Evolutionary conservation across 176 grass and related monocot species (phyloP), one percentile per base, ranked within the genome.

Genomic region (Phoenix dactylifera): DNA sequence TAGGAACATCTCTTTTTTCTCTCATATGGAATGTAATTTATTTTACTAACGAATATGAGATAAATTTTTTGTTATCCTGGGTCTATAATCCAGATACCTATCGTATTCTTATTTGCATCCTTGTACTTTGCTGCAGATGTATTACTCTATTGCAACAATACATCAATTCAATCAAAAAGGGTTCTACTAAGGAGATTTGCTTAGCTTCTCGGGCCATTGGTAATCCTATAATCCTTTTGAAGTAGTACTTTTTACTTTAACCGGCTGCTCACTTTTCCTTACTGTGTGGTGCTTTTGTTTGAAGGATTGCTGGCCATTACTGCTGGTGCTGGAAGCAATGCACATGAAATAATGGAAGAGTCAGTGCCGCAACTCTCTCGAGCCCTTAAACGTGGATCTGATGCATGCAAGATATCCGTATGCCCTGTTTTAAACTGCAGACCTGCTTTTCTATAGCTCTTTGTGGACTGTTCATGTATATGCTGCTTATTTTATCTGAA

Each of bases 321-420:
- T 25, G 59, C 88, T 16, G 89, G 89, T 61, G 67, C 58, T 73
- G 81, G 72, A 54, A 70, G 22, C 9, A 74, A 68, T 24, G 60
- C 81, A 28, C 82, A 78, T 74, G 82, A 86, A 74, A 75, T 95
- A 59, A 89, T 95, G 90, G 67, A 73, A 66, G 86, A 89, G 25
- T 66, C 86, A 53, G 51, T 73, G 60, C 74, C 82, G 44, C 82
- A 80, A 49, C 73, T 89, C 15, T 89, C 65, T 54, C 78, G 66
- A 68, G 55, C 79, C 24, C 76, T 95, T 73, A 57, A 82, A 57
- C 53, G 69, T 60, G 77, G 81, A 51, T 75, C 81, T 10, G 85
- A 95, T 65, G 58, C 20, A 20, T 62, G 73, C 18, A 95, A 83
- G 77, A 83, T 83, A 52, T 74, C 76, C 15, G 90, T 95, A 85